Evolutionary conservation across 345 rosid species (phyloP).

Genomic region (Arabidopsis suecica): DNA sequence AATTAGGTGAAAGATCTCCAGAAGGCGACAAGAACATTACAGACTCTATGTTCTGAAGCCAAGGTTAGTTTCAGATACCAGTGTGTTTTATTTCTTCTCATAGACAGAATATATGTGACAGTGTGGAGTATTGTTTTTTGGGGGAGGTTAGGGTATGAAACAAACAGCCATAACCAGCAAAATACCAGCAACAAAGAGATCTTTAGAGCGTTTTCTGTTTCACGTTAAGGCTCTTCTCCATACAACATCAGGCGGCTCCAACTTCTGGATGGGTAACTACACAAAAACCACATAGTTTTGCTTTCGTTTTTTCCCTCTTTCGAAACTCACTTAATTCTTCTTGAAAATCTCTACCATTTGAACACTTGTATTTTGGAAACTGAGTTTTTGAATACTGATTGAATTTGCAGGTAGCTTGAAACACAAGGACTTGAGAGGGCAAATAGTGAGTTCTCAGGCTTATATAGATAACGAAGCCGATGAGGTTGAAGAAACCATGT

Average conservation of each 20-base stretch:
- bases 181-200: conserved; percentile 77
- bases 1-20: conserved; percentile 81
- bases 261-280: conserved; percentile 82
- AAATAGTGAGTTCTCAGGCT: conserved; percentile 86
- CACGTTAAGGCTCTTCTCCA: conserved; percentile 84
- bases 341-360: not conserved
- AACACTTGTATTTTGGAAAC: not conserved
- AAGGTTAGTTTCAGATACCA: conserved; percentile 57
- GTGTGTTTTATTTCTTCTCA: not conserved
- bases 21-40: conserved; percentile 87
- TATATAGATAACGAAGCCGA: conserved; percentile 54
- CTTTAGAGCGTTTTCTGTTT: conserved; percentile 86
- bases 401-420: conserved; percentile 73
- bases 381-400: not conserved
- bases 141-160: conserved; percentile 65
- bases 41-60: conserved; percentile 89
- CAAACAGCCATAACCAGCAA: conserved; percentile 75
- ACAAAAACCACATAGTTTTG: not conserved
- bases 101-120: conserved; percentile 9
- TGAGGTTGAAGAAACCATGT: conserved; percentile 33
- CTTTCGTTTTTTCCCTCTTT: not conserved
- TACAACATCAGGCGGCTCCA: conserved; percentile 65
- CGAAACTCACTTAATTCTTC: not conserved
- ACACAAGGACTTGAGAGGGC: conserved; percentile 85
- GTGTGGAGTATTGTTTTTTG: conserved; percentile 32